Evolutionary conservation across 805 yeast genomes (phyloP), one percentile per base, ranked within the genome.

Genomic region (Lipomyces yamadae): DNA sequence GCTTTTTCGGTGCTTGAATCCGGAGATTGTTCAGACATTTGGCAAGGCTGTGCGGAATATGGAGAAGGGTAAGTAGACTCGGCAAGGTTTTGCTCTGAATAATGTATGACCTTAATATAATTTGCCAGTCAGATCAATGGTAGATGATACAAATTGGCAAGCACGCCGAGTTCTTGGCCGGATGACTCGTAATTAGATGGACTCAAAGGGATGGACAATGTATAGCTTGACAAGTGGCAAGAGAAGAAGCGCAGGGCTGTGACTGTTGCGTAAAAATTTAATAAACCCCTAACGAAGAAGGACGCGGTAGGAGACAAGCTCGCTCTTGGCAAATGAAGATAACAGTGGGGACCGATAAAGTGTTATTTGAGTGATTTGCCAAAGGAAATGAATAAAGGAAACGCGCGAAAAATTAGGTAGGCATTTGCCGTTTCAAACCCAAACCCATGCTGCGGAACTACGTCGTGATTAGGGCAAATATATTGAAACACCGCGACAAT

Each of bases 11-110:
- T 3, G 15, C 39, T 30, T 60, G 60, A 34, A 24, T n/a, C 29
- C 11, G 37, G 60, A 52, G 3, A 30, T 58, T 58, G 54, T 53
- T 24, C 61, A 45, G 50, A 42, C 48, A 42, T 42, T 42, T 42
- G 48, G 48, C 7, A 15, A 42, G 48, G 48, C 61, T 58, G n/a
- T 53, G 52, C 7, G 33, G n/a, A 29, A 53, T 35, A 32, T 37
- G 42, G 48, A n/a, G 48, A 11, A n/a, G 24, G 15, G 39, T 8
- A 3, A 42, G 10, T 37, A 18, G n/a, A 34, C 5, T n/a, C n/a
- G 32, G 32, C 30, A 30, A 50, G 30, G 50, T 58, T 50, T 30
- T n/a, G 29, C 30, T 30, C 50, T 34, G 39, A 24, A 48, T 52
- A 24, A 34, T 29, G 4, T 50, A 33, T 34, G 45, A 57, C 18